These are phyloP conservation scores for Onygenales sp. DNA, from an alignment of 2,329 filamentous ascomycete genomes.

Conservation along the genomic window DNA sequence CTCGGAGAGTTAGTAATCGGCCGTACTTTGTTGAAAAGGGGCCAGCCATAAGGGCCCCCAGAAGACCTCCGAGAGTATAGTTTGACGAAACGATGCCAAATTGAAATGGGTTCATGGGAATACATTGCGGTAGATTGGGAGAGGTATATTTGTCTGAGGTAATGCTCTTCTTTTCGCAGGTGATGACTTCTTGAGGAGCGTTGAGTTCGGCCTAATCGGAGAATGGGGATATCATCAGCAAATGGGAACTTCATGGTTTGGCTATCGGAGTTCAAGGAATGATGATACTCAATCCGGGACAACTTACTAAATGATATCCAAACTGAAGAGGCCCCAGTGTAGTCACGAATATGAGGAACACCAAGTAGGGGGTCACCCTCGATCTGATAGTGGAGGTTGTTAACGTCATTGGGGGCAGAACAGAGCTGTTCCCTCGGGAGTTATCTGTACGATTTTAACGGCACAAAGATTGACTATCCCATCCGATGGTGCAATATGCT, in stretches of 20 bases:
- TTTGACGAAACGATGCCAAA: constrained; percentile 84
- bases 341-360: constrained; percentile 64
- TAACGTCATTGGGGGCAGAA: not conserved
- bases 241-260: constrained; percentile 7
- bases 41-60: constrained; percentile 72
- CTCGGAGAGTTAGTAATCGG: constrained; percentile 63
- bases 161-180: constrained; percentile 59
- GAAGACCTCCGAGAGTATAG: constrained; percentile 79
- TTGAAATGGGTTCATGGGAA: constrained; percentile 72
- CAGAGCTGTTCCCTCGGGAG: too few relatives aligned
- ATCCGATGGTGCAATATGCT: too few relatives aligned
- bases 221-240: constrained; percentile 4
- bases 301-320: constrained; percentile 75
- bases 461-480: too few relatives aligned
- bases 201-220: constrained; percentile 73
- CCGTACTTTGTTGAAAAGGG: constrained; percentile 70
- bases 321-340: constrained; percentile 88
- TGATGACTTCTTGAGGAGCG: constrained; percentile 86
- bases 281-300: not conserved
- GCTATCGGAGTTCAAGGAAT: not conserved
- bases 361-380: constrained; percentile 61
- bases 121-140: constrained; percentile 55
- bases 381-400: not conserved
- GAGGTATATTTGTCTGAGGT: constrained; percentile 15
- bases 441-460: too few relatives aligned